A percentile compares a stretch with the other conserved stretches of the same genome.
Conservation (phyloP, 164 flowering plant species). For the Kalanchoe fedtschenkoi region DNA sequence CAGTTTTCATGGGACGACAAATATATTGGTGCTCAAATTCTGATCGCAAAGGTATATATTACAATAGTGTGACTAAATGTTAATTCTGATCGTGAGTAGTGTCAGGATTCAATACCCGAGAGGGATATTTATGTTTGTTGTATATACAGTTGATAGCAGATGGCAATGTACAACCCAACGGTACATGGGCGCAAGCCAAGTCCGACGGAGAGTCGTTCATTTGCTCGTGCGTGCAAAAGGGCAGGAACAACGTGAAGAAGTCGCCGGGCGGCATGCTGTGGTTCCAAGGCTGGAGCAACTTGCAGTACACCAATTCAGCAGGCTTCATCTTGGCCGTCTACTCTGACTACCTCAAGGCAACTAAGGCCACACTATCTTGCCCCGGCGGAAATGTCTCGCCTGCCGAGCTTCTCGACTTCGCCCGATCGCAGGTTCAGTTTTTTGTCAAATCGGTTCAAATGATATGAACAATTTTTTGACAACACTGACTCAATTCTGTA, state of each 20-base stretch:
- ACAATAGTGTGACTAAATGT: background rate
- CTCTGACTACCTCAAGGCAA: conserved; percentile 18
- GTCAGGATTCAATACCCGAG: background rate
- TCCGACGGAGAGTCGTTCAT: conserved; percentile 37
- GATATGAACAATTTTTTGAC: background rate
- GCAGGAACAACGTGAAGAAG: conserved; percentile 28
- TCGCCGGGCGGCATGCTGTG: conserved; percentile 35
- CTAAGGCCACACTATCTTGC: conserved; percentile 21
- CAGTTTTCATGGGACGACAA: conserved; percentile 58
- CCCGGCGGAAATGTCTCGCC: conserved; percentile 16
- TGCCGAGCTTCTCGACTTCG: conserved; percentile 19
- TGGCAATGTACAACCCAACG: conserved; percentile 27
- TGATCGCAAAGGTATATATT: conserved; percentile 31
- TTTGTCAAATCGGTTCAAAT: background rate
- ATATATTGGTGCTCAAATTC: conserved; percentile 38
- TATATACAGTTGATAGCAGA: conserved; percentile 13
- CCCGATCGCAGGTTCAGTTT: background rate
- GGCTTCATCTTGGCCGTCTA: conserved; percentile 23
- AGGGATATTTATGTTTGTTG: background rate
- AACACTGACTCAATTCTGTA: background rate
- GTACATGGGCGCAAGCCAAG: conserved; percentile 18
- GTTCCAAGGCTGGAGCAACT: conserved; percentile 26
- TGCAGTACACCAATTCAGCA: conserved; percentile 40
- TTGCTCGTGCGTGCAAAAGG: conserved; percentile 36
- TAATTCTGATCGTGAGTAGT: background rate